A percentile compares a stretch with the other conserved stretches of the same genome.
Conservation (phyloP, 2,329 filamentous ascomycete genomes). For the Seiridium cupressi region DNA sequence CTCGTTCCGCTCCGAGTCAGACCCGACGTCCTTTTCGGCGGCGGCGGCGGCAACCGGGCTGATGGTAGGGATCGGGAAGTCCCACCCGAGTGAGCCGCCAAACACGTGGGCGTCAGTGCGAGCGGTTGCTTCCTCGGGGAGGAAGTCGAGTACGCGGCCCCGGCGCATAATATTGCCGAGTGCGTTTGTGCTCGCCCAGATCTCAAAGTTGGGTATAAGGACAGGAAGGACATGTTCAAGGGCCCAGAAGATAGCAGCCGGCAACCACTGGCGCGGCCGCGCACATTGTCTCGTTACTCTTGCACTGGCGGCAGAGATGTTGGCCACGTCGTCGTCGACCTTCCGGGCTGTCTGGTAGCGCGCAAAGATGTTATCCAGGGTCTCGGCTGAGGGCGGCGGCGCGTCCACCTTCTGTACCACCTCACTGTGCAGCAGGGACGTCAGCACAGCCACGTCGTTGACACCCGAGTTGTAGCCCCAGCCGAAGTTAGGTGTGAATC, state of each 20-base stretch:
- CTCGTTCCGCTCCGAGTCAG: neutral
- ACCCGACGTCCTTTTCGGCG: neutral
- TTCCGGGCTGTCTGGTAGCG: neutral
- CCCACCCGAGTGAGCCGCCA: neutral
- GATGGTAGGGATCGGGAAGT: neutral
- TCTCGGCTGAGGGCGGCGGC: neutral
- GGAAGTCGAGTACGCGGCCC: neutral
- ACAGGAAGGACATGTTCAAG: neutral
- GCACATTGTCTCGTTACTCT: neutral
- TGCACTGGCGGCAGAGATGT: neutral
- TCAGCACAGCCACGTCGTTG: neutral
- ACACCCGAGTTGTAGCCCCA: constrained; percentile 1
- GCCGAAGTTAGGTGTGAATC: constrained; percentile 1
- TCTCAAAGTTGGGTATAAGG: neutral
- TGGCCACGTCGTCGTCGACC: constrained; percentile 1
- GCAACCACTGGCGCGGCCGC: neutral
- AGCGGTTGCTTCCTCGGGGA: neutral
- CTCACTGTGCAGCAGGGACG: neutral
- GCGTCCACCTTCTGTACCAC: neutral
- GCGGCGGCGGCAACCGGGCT: neutral
- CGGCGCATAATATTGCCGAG: neutral
- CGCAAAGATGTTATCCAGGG: neutral
- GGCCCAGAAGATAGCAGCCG: neutral
- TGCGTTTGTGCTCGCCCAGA: neutral
- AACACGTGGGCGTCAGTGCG: neutral